Evolutionary conservation across 176 grass and related monocot species (phyloP).

Genomic region (Oryza officinalis): DNA sequence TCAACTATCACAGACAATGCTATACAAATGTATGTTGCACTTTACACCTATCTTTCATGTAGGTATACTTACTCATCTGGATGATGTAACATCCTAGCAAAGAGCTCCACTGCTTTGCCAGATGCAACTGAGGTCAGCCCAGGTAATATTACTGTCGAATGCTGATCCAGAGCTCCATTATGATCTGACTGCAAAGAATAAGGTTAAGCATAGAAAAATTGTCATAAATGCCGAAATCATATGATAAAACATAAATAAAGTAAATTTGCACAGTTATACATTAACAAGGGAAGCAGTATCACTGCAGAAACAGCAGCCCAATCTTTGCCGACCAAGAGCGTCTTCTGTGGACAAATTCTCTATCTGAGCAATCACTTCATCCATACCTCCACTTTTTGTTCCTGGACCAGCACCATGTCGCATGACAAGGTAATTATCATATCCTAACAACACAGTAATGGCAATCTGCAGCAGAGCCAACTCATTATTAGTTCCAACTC

Average conservation of each 20-base stretch:
- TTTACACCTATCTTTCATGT: conserved; percentile 21
- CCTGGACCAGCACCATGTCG: conserved; percentile 79
- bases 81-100: conserved; percentile 90
- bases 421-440: conserved; percentile 93
- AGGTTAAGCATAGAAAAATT: background rate
- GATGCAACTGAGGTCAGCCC: conserved; percentile 83
- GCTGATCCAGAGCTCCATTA: conserved; percentile 57
- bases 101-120: conserved; percentile 78
- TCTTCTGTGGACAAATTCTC: conserved; percentile 45
- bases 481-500: conserved; percentile 32
- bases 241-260: background rate
- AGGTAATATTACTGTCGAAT: conserved; percentile 67
- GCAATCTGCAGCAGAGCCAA: conserved; percentile 54
- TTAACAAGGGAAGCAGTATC: conserved; percentile 59
- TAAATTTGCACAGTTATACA: conserved; percentile 44
- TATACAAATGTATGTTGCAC: background rate
- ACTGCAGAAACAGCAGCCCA: conserved; percentile 92
- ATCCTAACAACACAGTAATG: conserved; percentile 72
- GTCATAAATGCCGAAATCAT: background rate
- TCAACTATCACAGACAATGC: background rate
- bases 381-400: conserved; percentile 28
- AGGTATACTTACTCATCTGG: conserved; percentile 58
- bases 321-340: conserved; percentile 46
- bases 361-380: conserved; percentile 36
- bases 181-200: conserved; percentile 54